Conservation (phyloP, 2,329 filamentous ascomycete species). For the Neocucurbitaria cava region DNA sequence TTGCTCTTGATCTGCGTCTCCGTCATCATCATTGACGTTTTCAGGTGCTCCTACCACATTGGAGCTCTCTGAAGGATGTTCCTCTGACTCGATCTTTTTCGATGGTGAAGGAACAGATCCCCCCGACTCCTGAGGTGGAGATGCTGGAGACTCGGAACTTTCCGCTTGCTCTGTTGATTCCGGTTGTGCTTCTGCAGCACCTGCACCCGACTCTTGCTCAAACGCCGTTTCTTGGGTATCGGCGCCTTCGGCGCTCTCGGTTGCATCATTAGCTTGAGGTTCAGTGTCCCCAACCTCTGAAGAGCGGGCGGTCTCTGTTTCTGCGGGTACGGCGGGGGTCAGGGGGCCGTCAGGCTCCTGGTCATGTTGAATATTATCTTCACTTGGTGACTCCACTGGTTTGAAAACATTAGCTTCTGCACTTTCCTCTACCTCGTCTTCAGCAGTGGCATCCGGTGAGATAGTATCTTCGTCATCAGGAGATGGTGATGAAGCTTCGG, state of each 20-base stretch:
- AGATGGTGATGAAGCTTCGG: background rate
- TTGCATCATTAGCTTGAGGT: background rate
- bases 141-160: background rate
- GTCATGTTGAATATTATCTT: background rate
- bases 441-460: background rate
- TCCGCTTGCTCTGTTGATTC: background rate
- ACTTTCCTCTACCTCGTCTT: conserved; percentile 1
- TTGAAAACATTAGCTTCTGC: conserved; percentile 4
- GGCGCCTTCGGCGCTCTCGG: conserved; percentile 2
- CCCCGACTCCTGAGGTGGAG: conserved; percentile 5
- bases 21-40: background rate
- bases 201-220: background rate
- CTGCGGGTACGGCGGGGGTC: background rate
- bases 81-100: conserved; percentile 1
- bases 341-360: background rate
- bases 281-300: conserved; percentile 1
- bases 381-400: conserved; percentile 4
- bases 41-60: background rate
- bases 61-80: background rate
- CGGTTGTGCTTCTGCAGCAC: conserved; percentile 1
- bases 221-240: background rate
- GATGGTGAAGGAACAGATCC: background rate
- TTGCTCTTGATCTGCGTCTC: background rate
- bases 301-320: background rate
- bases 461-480: background rate